Evolutionary conservation across 2,329 filamentous ascomycete species (phyloP).

Genomic region (Tolypocladium pustulatum): DNA sequence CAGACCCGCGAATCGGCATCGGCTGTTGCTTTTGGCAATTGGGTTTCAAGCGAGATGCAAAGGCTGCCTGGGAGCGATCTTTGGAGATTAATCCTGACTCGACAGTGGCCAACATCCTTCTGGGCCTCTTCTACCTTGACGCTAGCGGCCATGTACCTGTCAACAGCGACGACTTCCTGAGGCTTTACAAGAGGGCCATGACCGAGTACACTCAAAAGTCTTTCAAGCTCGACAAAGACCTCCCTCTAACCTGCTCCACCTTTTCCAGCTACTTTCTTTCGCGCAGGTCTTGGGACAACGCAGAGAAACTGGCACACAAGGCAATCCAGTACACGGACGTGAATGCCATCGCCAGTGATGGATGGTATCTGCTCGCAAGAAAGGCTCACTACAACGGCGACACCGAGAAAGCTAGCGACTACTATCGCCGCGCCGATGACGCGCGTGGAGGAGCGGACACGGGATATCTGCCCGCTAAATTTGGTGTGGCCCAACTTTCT

Average conservation of each 20-base stretch:
- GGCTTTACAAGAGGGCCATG: slow-evolving; percentile 86
- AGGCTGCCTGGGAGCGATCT: slow-evolving; percentile 78
- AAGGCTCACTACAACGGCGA: slow-evolving; percentile 83
- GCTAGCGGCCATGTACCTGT: slow-evolving; percentile 73
- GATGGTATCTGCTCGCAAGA: slow-evolving; percentile 87
- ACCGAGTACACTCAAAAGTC: slow-evolving; percentile 88
- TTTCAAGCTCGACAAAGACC: slow-evolving; percentile 86
- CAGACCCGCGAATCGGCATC: slow-evolving; percentile 91
- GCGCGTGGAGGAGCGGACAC: slow-evolving; percentile 84
- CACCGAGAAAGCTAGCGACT: slow-evolving; percentile 65
- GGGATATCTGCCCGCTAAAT: slow-evolving; percentile 88
- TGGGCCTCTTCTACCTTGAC: slow-evolving; percentile 84
- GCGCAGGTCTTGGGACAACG: slow-evolving; percentile 67
- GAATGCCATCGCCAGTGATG: slow-evolving; percentile 92
- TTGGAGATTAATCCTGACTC: slow-evolving; percentile 73
- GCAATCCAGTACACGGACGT: slow-evolving; percentile 95
- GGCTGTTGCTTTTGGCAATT: slow-evolving; percentile 97
- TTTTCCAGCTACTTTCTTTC: slow-evolving; percentile 87
- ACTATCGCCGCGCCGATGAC: slow-evolving; percentile 82
- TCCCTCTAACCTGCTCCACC: slow-evolving; percentile 79
- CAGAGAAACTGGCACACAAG: slow-evolving; percentile 79
- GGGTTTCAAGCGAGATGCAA: slow-evolving; percentile 87
- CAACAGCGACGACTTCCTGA: slow-evolving; percentile 74
- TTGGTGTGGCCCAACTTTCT: slow-evolving; percentile 82
- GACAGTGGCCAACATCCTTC: slow-evolving; percentile 80